Conservation (phyloP, 2,329 filamentous ascomycete species). For the Fusarium bactridioides region DNA sequence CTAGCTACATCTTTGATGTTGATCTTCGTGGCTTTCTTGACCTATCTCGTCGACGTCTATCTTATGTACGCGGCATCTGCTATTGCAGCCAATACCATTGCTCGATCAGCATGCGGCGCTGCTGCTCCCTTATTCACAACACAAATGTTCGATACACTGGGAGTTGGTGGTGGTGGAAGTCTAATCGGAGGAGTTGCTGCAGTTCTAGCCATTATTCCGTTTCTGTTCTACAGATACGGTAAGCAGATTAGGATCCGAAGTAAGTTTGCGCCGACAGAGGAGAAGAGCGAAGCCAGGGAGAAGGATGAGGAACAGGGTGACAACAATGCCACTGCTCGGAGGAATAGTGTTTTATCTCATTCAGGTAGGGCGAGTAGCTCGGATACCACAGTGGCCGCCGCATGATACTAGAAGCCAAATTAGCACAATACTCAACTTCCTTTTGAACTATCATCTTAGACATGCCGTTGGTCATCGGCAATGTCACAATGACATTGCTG, state of each 20-base stretch:
- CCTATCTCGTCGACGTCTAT: constrained; percentile 34
- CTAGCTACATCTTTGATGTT: constrained; percentile 32
- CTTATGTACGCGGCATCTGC: constrained; percentile 31
- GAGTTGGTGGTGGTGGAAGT: constrained; percentile 30
- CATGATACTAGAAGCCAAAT: background rate
- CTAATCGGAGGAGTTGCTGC: constrained; percentile 28
- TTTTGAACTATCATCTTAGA: background rate
- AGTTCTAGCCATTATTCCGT: constrained; percentile 21
- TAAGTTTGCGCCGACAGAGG: constrained; percentile 25
- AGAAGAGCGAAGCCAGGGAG: background rate
- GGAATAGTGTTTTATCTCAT: constrained; percentile 1
- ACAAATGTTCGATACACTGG: constrained; percentile 28
- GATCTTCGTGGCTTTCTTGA: constrained; percentile 31
- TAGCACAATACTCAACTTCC: background rate
- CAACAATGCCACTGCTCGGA: background rate
- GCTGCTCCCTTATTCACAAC: constrained; percentile 31
- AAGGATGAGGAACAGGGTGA: constrained; percentile 9
- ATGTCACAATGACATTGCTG: background rate
- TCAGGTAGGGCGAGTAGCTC: background rate
- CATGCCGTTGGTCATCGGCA: background rate
- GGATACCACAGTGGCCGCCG: constrained; percentile 1
- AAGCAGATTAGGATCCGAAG: constrained; percentile 28
- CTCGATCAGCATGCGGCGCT: constrained; percentile 30
- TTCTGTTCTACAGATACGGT: constrained; percentile 35
- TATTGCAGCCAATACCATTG: constrained; percentile 30